Base-by-base conservation (phyloP, 1,284 basidiomycete genomes). In the Ceratobasidium sp. region DNA sequence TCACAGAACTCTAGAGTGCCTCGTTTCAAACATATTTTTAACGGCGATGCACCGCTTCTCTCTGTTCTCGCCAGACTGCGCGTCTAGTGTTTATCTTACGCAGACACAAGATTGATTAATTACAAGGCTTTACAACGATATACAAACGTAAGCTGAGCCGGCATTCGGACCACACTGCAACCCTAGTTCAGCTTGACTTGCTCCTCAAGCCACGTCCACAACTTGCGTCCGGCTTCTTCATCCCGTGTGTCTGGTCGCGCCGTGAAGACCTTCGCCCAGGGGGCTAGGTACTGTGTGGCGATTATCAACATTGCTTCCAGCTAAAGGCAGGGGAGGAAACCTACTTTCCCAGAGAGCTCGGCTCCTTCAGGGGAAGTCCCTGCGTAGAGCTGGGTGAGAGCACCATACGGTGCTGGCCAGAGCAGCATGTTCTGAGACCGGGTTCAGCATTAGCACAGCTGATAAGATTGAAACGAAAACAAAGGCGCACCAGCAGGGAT, bases 211-310 rank as follows among this genome's bases (percentile, higher is more conserved):
- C 73, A 74, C 14, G 39, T 19, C 73, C 73, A 74, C 11, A 74
- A 48, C 19, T 43, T 66, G 24, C 43, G 19, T 8, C 37, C 73
- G 7, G 51, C 34, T 4, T 24, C 62, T 59, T 51, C 46, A 31
- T 75, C 74, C 22, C 80, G 79, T 0, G 82, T 69, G 48, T 69
- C 59, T 22, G 64, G 8, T 14, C 74, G 58, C 8, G 64, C 14
- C 24, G 22, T 48, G 8, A 22, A 37, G 1, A 62, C 29, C 11
- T 66, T 34, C 16, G 53, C 74, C 65, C 65, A 71, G 16, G 74
- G 74, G n/a, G 54, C 71, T 0, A 71, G 31, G 34, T 75, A 75
- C 74, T 75, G 31, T 13, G 6, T 2, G 6, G 27, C 24, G 39
- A 27, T 51, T 2, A 46, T 46, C 34, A 51, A 29, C n/a, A 9